phyloP scores from a whole-genome alignment of 176 grass and related monocot species.

The Aegilops bicornis region DNA sequence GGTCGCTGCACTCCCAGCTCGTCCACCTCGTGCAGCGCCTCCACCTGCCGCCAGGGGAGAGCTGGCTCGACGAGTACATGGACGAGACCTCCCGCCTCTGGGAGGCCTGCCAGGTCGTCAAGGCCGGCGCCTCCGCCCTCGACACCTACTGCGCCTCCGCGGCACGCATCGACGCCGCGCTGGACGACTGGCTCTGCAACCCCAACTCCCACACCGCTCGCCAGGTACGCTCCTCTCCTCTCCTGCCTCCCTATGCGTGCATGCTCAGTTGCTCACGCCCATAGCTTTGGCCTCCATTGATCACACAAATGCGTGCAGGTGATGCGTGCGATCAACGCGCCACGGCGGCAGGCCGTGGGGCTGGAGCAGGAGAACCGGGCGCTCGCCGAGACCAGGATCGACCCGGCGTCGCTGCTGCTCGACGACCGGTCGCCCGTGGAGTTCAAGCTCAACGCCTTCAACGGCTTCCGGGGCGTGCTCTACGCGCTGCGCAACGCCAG shows the following conservation, averaged over 20 bases:
- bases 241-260: neutral
- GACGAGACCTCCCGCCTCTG: slow-evolving; percentile 73
- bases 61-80: slow-evolving; percentile 87
- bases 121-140: slow-evolving; percentile 43
- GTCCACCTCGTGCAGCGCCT: slow-evolving; percentile 53
- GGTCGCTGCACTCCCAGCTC: slow-evolving; percentile 56
- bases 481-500: slow-evolving; percentile 61
- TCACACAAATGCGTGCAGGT: neutral
- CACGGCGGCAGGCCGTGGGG: slow-evolving; percentile 42
- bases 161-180: slow-evolving; percentile 9
- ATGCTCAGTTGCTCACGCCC: neutral
- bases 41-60: slow-evolving; percentile 63
- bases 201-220: slow-evolving; percentile 6
- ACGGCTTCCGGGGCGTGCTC: slow-evolving; percentile 61
- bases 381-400: slow-evolving; percentile 47
- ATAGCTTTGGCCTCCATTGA: neutral
- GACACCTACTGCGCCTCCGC: slow-evolving; percentile 59
- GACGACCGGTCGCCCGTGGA: slow-evolving; percentile 47
- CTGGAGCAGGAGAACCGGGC: slow-evolving; percentile 61
- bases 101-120: slow-evolving; percentile 63
- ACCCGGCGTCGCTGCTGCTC: slow-evolving; percentile 44
- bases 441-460: slow-evolving; percentile 66
- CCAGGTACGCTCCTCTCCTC: slow-evolving; percentile 3
- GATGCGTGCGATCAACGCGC: slow-evolving; percentile 40
- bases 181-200: slow-evolving; percentile 28